These are phyloP conservation scores for Papiliotrema laurentii DNA, from an alignment of 1,284 basidiomycete species.

Conservation along the genomic window DNA sequence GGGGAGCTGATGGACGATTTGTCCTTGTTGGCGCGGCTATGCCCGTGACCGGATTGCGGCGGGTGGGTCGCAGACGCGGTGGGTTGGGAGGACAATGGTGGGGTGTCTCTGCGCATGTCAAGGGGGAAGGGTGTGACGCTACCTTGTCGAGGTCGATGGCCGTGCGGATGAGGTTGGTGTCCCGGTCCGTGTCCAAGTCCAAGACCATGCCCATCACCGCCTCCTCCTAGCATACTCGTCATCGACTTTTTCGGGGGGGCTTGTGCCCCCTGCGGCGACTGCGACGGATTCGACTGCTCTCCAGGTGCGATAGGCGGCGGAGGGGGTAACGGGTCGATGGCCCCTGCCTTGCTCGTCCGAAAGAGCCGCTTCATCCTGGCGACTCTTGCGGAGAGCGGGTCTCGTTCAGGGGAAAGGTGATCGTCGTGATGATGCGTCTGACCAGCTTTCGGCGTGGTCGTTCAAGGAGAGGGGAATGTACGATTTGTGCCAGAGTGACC, in stretches of 20 bases:
- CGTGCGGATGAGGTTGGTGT: neutral
- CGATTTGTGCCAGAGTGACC: no score
- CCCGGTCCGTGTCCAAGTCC: neutral
- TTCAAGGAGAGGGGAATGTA: no score
- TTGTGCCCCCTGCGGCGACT: neutral
- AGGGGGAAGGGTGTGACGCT: conserved; percentile 39
- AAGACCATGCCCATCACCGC: neutral
- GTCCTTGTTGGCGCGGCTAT: neutral
- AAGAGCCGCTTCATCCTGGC: conserved; percentile 24
- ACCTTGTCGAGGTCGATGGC: conserved; percentile 2
- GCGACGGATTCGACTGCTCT: neutral
- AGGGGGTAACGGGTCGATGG: conserved; percentile 17
- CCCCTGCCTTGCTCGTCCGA: conserved; percentile 14
- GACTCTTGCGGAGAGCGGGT: no score
- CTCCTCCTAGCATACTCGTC: neutral
- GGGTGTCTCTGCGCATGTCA: conserved; percentile 14
- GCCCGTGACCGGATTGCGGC: neutral
- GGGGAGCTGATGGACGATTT: neutral
- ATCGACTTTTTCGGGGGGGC: neutral
- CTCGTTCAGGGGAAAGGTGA: no score
- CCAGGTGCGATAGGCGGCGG: conserved; percentile 1
- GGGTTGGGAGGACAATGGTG: neutral
- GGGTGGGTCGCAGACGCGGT: conserved; percentile 7
- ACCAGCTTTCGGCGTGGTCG: no score
- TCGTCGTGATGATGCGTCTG: no score